These are phyloP conservation scores for Penicillium canescens DNA, from an alignment of 495 filamentous ascomycete species.

Conservation along the genomic window DNA sequence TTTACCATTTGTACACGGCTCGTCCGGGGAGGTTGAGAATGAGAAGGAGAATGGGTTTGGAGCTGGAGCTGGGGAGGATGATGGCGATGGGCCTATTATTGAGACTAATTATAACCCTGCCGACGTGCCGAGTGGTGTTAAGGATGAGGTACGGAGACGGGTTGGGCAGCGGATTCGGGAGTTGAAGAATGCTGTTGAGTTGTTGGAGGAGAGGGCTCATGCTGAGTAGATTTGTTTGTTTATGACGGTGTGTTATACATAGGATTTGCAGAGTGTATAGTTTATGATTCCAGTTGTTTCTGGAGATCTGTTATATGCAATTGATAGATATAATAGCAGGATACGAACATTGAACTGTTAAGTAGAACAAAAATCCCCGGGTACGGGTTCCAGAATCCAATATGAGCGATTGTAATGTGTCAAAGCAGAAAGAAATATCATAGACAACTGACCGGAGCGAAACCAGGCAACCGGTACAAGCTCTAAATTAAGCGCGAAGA, in stretches of 20 bases:
- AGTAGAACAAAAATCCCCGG: too few relatives aligned
- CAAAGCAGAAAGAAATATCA: too few relatives aligned
- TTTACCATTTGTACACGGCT: constrained; percentile 38
- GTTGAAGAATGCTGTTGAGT: constrained; percentile 43
- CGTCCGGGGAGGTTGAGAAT: constrained; percentile 12
- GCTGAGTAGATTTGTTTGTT: constrained; percentile 22
- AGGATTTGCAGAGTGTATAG: neutral
- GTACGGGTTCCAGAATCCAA: too few relatives aligned
- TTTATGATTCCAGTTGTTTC: neutral
- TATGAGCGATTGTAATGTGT: too few relatives aligned
- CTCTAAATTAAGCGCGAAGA: neutral
- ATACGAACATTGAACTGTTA: too few relatives aligned
- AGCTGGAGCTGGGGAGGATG: neutral
- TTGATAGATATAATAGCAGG: too few relatives aligned
- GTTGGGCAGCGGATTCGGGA: constrained; percentile 45
- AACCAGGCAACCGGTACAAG: neutral
- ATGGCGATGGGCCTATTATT: constrained; percentile 15
- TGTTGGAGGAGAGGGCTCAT: constrained; percentile 41
- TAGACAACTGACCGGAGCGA: too few relatives aligned
- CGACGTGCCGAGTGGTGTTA: constrained; percentile 23
- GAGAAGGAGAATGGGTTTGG: constrained; percentile 2
- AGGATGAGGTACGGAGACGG: constrained; percentile 39
- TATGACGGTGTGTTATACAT: neutral
- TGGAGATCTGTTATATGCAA: too few relatives aligned
- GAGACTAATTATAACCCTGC: constrained; percentile 37